Percentiles rank a stretch among this genome's conserved stretches.
Conservation (phyloP, 768 basidiomycete species). For the Daedalea quercina region DNA sequence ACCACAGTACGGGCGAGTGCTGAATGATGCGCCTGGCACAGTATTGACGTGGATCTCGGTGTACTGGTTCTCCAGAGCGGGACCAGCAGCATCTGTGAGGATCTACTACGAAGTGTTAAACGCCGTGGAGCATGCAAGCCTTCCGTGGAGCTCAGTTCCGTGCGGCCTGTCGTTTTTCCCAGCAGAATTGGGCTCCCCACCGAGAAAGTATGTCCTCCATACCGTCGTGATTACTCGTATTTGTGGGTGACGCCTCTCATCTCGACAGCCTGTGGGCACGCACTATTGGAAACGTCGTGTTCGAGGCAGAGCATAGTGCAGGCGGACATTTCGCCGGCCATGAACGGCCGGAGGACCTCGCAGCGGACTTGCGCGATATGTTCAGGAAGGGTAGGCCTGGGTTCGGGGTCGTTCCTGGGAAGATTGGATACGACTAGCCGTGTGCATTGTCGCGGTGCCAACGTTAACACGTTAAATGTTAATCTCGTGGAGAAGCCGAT, state of each 20-base stretch:
- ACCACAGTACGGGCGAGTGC: no score
- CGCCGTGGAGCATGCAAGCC: neutral
- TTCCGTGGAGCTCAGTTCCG: constrained; percentile 14
- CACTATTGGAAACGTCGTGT: constrained; percentile 20
- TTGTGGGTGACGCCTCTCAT: no score
- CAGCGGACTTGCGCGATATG: constrained; percentile 21
- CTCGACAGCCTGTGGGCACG: no score
- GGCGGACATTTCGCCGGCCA: constrained; percentile 27
- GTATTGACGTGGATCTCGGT: constrained; percentile 57
- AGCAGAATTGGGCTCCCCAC: constrained; percentile 14
- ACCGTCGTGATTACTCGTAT: no score
- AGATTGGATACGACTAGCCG: constrained; percentile 9
- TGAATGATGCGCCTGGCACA: no score
- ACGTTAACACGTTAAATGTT: no score
- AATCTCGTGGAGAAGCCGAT: no score
- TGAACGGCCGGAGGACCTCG: constrained; percentile 21
- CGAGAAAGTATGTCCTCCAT: constrained; percentile 19
- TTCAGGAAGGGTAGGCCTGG: constrained; percentile 22
- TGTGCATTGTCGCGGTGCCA: no score
- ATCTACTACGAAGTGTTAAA: constrained; percentile 46
- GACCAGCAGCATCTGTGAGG: constrained; percentile 49
- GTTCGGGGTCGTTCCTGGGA: constrained; percentile 14
- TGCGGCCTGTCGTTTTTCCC: constrained; percentile 26
- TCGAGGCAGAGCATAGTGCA: constrained; percentile 15
- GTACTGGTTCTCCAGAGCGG: constrained; percentile 52